Conservation (phyloP, 495 filamentous ascomycete species). For the Podospora appendiculata region DNA sequence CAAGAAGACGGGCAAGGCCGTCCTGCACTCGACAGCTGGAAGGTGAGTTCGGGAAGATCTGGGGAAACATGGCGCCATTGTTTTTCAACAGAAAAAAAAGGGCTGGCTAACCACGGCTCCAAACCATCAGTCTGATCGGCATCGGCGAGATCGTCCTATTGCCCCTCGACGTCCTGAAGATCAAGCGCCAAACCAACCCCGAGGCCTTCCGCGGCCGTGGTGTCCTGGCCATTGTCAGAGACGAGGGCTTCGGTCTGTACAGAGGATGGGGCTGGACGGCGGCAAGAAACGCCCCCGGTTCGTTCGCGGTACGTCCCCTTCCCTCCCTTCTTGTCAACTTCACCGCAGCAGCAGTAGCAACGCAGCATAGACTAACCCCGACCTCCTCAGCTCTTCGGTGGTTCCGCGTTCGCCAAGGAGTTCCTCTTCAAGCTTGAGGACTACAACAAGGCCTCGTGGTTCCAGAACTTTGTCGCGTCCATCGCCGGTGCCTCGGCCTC, state of each 20-base stretch:
- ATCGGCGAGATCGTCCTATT: conserved; percentile 95
- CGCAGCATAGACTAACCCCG: no score
- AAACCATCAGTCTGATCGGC: conserved; percentile 64
- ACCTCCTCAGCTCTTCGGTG: conserved; percentile 78
- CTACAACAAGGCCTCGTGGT: conserved; percentile 93
- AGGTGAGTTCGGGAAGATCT: no score
- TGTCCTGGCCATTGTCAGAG: conserved; percentile 76
- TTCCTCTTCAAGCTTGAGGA: conserved; percentile 80
- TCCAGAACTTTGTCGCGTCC: conserved; percentile 95
- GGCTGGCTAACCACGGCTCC: not conserved
- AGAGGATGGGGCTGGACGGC: conserved; percentile 97
- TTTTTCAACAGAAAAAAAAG: conserved; percentile 42
- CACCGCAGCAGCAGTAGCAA: not conserved
- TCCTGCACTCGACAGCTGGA: conserved; percentile 94
- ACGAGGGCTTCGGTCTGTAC: conserved; percentile 96
- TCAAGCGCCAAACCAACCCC: conserved; percentile 98
- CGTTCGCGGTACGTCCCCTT: conserved; percentile 82
- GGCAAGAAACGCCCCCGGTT: conserved; percentile 91
- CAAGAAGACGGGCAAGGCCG: conserved; percentile 93
- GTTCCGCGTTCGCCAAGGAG: conserved; percentile 96
- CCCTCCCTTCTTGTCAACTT: not conserved
- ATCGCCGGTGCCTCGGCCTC: conserved; percentile 90
- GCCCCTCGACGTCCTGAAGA: conserved; percentile 95
- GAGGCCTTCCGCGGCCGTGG: conserved; percentile 95
- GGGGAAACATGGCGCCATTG: no score